Conservation (phyloP, 2,329 filamentous ascomycete genomes). For the Teratosphaeria gauchensis region DNA sequence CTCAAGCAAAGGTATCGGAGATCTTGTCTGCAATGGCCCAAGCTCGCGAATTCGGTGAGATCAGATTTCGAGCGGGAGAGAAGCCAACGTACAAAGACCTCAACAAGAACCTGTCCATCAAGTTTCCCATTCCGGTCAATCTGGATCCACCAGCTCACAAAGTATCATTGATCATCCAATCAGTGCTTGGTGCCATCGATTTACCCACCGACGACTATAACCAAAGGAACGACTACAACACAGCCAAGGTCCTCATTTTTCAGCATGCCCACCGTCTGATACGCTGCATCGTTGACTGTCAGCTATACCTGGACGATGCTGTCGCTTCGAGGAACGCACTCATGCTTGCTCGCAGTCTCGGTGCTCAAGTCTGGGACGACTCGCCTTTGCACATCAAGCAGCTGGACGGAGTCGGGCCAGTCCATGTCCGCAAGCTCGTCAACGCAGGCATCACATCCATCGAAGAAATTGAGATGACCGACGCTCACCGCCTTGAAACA, state of each 20-base stretch:
- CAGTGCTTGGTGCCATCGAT: conserved; percentile 59
- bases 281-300: conserved; percentile 68
- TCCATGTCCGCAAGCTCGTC: conserved; percentile 63
- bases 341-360: conserved; percentile 67
- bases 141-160: conserved; percentile 62
- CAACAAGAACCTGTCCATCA: conserved; percentile 59
- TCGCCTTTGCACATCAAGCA: conserved; percentile 74
- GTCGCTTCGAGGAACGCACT: conserved; percentile 58
- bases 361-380: conserved; percentile 72
- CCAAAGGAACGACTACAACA: conserved; percentile 46
- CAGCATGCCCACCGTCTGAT: conserved; percentile 60
- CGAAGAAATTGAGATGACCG: conserved; percentile 55
- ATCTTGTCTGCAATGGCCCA: conserved; percentile 58
- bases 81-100: conserved; percentile 60
- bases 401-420: conserved; percentile 66
- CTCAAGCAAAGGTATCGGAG: conserved; percentile 52
- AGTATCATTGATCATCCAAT: conserved; percentile 67
- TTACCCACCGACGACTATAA: conserved; percentile 49
- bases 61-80: conserved; percentile 62
- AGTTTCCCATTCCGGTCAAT: conserved; percentile 60
- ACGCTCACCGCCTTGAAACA: conserved; percentile 65
- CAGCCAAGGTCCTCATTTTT: conserved; percentile 56
- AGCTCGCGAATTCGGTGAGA: conserved; percentile 62
- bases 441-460: conserved; percentile 62
- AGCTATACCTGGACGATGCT: conserved; percentile 54